Conservation (phyloP, 2,329 filamentous ascomycete species). For the Colletotrichum tropicicola region DNA sequence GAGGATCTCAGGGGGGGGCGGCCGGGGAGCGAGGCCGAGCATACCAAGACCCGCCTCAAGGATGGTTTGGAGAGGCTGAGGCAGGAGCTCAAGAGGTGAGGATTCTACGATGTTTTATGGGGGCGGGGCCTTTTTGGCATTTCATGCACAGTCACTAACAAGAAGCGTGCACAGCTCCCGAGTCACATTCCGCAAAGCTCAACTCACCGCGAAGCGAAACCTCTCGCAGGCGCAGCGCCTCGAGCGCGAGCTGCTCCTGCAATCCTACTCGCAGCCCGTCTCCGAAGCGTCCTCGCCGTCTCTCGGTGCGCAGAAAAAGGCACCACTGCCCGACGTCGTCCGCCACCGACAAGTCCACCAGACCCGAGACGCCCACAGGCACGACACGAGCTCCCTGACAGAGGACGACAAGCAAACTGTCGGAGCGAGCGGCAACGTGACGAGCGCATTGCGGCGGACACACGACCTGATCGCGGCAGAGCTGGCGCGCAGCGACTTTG, state of each 20-base stretch:
- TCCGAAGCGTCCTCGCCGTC: conserved; percentile 43
- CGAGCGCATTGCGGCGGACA: conserved; percentile 81
- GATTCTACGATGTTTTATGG: not conserved
- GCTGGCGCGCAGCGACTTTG: conserved; percentile 87
- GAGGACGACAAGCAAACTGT: conserved; percentile 78
- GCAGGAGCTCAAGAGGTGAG: conserved; percentile 76
- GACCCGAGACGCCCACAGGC: conserved; percentile 1
- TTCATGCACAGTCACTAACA: not conserved
- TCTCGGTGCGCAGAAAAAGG: conserved; percentile 34
- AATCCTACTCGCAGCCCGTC: conserved; percentile 63
- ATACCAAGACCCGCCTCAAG: conserved; percentile 71
- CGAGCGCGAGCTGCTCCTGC: conserved; percentile 80
- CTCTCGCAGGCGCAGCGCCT: conserved; percentile 77
- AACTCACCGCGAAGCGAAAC: conserved; percentile 80
- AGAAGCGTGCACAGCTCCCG: conserved; percentile 55
- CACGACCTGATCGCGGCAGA: conserved; percentile 88
- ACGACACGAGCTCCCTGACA: conserved; percentile 48
- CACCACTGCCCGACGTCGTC: conserved; percentile 30
- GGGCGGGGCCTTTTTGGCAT: not conserved
- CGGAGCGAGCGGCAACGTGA: conserved; percentile 84
- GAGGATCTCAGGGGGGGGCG: conserved; percentile 69
- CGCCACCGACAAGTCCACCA: conserved; percentile 40
- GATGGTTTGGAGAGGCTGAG: conserved; percentile 73
- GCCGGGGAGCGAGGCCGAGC: conserved; percentile 63
- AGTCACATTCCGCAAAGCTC: conserved; percentile 80